Evolutionary conservation across 495 filamentous ascomycete genomes (phyloP).

Genomic region (Viridothelium virens): DNA sequence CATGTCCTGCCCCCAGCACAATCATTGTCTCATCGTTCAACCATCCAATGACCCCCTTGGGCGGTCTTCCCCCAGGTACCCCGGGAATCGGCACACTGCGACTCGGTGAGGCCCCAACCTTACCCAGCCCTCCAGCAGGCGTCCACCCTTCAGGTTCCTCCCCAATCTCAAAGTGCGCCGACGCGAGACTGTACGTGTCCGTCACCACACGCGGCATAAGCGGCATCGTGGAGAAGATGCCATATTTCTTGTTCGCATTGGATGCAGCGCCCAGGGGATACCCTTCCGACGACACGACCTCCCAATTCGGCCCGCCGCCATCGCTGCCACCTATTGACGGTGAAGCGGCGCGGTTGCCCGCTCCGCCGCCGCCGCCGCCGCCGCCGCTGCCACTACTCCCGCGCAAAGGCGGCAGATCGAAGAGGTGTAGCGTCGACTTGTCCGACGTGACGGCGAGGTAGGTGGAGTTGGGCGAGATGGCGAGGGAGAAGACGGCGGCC

Average conservation of each 20-base stretch:
- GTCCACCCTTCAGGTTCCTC: slow-evolving; percentile 45
- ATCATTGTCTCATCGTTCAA: slow-evolving; percentile 56
- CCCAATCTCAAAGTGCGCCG: slow-evolving; percentile 67
- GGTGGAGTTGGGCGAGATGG: slow-evolving; percentile 71
- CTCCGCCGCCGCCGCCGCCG: too few relatives aligned
- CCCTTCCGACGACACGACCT: slow-evolving; percentile 1
- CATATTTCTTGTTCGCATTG: slow-evolving; percentile 53
- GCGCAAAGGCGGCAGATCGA: slow-evolving; percentile 53
- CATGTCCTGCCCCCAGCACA: slow-evolving; percentile 72
- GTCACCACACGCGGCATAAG: slow-evolving; percentile 72
- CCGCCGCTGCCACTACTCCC: too few relatives aligned
- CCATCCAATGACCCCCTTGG: slow-evolving; percentile 76
- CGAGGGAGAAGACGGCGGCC: slow-evolving; percentile 76
- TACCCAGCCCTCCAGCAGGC: slow-evolving; percentile 13
- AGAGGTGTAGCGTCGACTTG: slow-evolving; percentile 90
- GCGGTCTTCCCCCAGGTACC: slow-evolving; percentile 48
- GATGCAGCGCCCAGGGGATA: neutral
- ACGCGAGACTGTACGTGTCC: slow-evolving; percentile 74
- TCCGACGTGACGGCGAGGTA: slow-evolving; percentile 91
- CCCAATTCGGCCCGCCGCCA: neutral
- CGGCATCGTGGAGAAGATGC: slow-evolving; percentile 67
- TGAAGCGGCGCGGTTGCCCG: neutral
- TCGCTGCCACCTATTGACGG: neutral
- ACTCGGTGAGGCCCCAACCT: slow-evolving; percentile 14
- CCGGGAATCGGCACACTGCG: slow-evolving; percentile 30